Evolutionary conservation across 1,284 basidiomycete genomes (phyloP).

Genomic region (Boletus sp.): DNA sequence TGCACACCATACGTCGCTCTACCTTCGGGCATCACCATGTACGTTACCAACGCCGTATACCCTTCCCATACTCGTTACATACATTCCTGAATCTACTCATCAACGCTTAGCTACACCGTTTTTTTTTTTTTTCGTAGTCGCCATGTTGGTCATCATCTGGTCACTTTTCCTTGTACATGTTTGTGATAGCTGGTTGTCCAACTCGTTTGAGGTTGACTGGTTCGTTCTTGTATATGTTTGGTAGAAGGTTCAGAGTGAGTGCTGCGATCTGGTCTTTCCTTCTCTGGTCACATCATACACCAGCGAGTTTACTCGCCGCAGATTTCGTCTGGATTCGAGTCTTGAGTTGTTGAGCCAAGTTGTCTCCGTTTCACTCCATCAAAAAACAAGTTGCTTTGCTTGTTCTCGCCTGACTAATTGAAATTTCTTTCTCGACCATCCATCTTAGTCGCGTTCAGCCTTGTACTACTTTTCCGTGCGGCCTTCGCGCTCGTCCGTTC

Average conservation of each 20-base stretch:
- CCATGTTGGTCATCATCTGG: constrained; percentile 9
- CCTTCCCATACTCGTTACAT: constrained; percentile 17
- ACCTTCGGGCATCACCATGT: constrained; percentile 7
- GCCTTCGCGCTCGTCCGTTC: constrained; percentile 20
- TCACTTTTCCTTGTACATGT: constrained; percentile 9
- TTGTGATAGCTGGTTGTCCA: constrained; percentile 7
- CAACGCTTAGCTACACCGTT: constrained; percentile 9
- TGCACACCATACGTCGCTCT: not conserved
- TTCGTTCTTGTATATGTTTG: constrained; percentile 11
- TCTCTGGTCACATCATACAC: constrained; percentile 13
- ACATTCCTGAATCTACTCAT: constrained; percentile 16
- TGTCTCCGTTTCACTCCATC: constrained; percentile 24
- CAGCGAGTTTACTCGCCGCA: not conserved
- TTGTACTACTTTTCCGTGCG: constrained; percentile 33
- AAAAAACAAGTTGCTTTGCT: not conserved
- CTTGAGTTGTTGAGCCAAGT: constrained; percentile 19
- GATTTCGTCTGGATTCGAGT: constrained; percentile 10
- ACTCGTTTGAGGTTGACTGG: constrained; percentile 1
- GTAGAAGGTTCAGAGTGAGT: constrained; percentile 4
- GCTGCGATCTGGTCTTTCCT: not conserved
- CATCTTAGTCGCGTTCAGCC: constrained; percentile 28
- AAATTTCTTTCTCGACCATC: not conserved
- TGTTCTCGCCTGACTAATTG: not conserved
- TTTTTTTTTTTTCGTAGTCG: constrained; percentile 1
- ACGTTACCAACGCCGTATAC: constrained; percentile 30